These are phyloP conservation scores for Ogataea philodendri DNA, from an alignment of 805 yeast species.

Conservation along the genomic window DNA sequence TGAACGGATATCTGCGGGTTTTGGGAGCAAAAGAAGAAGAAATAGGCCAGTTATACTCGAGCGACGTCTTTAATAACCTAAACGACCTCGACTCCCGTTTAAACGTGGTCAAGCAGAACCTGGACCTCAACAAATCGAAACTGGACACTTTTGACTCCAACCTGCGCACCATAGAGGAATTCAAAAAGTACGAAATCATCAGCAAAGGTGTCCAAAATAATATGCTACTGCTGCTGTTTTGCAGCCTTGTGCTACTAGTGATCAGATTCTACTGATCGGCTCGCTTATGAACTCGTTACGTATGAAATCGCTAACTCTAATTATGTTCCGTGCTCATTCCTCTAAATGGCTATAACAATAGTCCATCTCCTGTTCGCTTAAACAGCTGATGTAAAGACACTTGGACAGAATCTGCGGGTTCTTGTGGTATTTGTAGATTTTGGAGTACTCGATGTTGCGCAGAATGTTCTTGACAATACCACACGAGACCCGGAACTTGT, in stretches of 20 bases:
- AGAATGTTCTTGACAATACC: slow-evolving; percentile 73
- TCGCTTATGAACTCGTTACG: too few species aligned
- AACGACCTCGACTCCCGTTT: slow-evolving; percentile 30
- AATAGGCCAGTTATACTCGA: slow-evolving; percentile 18
- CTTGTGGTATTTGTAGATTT: slow-evolving; percentile 53
- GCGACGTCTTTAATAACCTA: slow-evolving; percentile 28
- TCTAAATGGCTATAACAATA: slow-evolving; percentile 32
- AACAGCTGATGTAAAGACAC: slow-evolving; percentile 75
- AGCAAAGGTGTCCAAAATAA: slow-evolving; percentile 15
- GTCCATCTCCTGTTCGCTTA: slow-evolving; percentile 70
- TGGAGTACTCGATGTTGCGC: slow-evolving; percentile 83
- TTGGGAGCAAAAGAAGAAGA: slow-evolving; percentile 33
- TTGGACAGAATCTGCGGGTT: slow-evolving; percentile 71
- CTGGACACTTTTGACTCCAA: slow-evolving; percentile 22
- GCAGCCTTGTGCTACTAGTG: slow-evolving; percentile 11
- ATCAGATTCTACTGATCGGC: slow-evolving; percentile 9
- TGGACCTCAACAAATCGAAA: slow-evolving; percentile 23
- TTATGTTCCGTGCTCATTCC: slow-evolving; percentile 9
- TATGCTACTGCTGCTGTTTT: slow-evolving; percentile 9
- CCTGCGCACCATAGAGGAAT: slow-evolving; percentile 20
- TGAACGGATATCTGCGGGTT: slow-evolving; percentile 30
- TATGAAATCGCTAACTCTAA: too few species aligned
- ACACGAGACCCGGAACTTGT: slow-evolving; percentile 73
- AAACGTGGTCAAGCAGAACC: slow-evolving; percentile 23
- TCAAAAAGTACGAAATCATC: slow-evolving; percentile 18